Conservation (phyloP, 176 grass and related monocot genomes). For the Otatea glauca region DNA sequence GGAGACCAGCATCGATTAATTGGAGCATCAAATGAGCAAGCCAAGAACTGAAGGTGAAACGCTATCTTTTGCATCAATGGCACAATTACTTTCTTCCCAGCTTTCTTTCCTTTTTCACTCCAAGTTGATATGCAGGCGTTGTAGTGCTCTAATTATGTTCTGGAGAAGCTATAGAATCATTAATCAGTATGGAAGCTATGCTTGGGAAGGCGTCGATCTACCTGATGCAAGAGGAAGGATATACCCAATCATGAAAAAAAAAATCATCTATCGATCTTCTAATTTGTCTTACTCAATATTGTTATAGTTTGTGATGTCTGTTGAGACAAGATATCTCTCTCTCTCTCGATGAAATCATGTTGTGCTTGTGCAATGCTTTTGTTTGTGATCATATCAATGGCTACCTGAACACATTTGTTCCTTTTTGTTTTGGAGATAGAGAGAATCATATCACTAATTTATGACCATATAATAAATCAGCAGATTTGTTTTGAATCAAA, state of each 20-base stretch:
- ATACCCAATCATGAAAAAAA: neutral
- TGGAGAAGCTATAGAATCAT: neutral
- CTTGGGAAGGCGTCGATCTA: neutral
- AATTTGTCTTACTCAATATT: neutral
- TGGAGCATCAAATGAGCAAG: neutral
- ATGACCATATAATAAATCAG: neutral
- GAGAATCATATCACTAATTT: constrained; percentile 5
- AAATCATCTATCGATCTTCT: neutral
- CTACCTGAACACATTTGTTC: constrained; percentile 18
- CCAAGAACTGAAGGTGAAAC: constrained; percentile 19
- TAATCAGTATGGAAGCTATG: neutral
- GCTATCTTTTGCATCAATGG: neutral
- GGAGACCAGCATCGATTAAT: neutral
- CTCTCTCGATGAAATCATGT: too few species aligned
- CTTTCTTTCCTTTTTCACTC: constrained; percentile 12
- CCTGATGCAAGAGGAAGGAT: neutral
- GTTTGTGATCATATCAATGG: neutral
- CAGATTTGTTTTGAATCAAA: neutral
- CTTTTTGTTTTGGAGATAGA: neutral
- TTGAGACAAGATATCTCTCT: neutral
- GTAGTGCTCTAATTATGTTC: neutral
- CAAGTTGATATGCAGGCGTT: neutral
- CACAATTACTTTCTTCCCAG: neutral
- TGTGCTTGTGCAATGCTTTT: neutral
- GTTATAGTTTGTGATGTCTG: neutral